These are phyloP conservation scores for Neurospora sp. DNA, from an alignment of 2,329 filamentous ascomycete species.

Conservation along the genomic window DNA sequence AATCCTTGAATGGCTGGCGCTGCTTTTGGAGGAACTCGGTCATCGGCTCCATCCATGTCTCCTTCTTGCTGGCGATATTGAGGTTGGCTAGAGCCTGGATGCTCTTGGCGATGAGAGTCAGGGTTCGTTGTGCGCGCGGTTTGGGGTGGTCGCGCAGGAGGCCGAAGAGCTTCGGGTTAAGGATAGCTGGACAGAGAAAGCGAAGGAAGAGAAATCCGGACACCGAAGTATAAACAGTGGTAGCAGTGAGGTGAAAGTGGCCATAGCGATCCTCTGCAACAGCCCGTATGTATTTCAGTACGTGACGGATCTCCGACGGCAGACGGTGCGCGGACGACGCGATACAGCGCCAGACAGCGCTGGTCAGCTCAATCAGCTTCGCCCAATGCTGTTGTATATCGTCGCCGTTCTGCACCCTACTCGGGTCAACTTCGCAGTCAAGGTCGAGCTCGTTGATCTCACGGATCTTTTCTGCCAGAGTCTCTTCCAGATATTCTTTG, in stretches of 20 bases:
- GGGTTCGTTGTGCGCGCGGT: constrained; percentile 70
- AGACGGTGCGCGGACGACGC: constrained; percentile 63
- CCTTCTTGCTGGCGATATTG: constrained; percentile 85
- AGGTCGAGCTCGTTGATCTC: constrained; percentile 87
- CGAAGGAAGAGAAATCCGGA: constrained; percentile 90
- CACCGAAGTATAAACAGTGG: constrained; percentile 69
- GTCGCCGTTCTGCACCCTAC: constrained; percentile 54
- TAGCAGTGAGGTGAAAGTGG: constrained; percentile 79
- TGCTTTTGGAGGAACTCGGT: constrained; percentile 74
- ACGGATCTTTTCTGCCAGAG: constrained; percentile 71
- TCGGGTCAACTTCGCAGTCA: constrained; percentile 92
- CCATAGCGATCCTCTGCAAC: constrained; percentile 93
- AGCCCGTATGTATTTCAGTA: constrained; percentile 83
- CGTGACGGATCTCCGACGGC: constrained; percentile 70
- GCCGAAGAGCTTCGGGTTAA: constrained; percentile 90
- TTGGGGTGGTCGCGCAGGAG: constrained; percentile 75
- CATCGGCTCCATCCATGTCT: constrained; percentile 99
- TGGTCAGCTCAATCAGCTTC: constrained; percentile 65
- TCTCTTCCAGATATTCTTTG: constrained; percentile 84
- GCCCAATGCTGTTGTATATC: constrained; percentile 80
- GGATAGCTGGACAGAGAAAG: constrained; percentile 92
- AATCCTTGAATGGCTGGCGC: constrained; percentile 72
- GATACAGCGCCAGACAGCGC: constrained; percentile 79
- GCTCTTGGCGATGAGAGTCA: constrained; percentile 87
- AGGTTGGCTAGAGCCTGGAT: constrained; percentile 86